Conservation (phyloP, 305 asterid species). For the Andrographis paniculata region DNA sequence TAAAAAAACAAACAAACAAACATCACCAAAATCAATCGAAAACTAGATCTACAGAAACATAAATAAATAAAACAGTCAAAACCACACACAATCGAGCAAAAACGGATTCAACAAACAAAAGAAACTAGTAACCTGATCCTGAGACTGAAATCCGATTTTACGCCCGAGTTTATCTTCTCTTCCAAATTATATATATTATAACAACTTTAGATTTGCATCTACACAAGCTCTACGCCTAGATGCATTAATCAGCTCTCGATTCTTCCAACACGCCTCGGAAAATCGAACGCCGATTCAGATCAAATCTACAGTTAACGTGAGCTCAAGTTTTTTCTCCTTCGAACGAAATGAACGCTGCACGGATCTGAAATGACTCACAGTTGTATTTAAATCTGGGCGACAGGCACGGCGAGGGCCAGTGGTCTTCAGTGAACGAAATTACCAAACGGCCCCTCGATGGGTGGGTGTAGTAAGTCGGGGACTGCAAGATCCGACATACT, state of each 20-base stretch:
- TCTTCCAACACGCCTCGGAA: too few relatives aligned
- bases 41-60: conserved; percentile 1
- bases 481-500: too few relatives aligned
- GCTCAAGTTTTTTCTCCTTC: background rate
- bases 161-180: background rate
- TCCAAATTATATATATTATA: too few relatives aligned
- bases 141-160: background rate
- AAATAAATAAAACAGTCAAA: conserved; percentile 6
- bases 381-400: background rate
- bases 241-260: too few relatives aligned
- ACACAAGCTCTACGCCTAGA: background rate
- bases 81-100: too few relatives aligned
- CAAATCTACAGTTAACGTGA: too few relatives aligned
- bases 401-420: background rate
- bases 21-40: conserved; percentile 6
- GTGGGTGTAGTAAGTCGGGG: too few relatives aligned
- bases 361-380: background rate
- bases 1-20: conserved; percentile 2
- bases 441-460: background rate
- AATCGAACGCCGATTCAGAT: too few relatives aligned
- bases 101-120: background rate
- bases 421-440: background rate
- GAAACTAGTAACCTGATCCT: background rate
- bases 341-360: background rate
- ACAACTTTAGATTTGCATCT: background rate